Percentiles rank a stretch among this genome's conserved stretches.
phyloP scores from a whole-genome alignment of 257 asterid genomes.

The Lycium barbarum region DNA sequence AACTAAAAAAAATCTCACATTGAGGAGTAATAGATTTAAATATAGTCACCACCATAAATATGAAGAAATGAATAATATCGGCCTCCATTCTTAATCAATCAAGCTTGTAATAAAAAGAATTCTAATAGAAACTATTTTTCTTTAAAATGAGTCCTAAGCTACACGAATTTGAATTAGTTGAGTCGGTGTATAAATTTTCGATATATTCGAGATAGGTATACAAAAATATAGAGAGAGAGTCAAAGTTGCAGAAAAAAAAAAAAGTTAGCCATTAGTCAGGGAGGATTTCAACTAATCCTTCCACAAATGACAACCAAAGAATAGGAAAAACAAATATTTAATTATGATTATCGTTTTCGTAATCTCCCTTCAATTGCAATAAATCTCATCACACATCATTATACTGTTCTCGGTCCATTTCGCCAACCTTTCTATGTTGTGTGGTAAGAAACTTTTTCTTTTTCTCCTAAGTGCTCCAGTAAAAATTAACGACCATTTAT shows the following conservation, averaged over 20 bases:
- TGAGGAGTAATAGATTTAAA: not conserved
- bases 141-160: too few relatives aligned
- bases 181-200: too few relatives aligned
- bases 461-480: not conserved
- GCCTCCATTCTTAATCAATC: too few relatives aligned
- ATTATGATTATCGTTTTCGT: not conserved
- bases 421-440: not conserved
- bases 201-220: too few relatives aligned
- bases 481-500: not conserved
- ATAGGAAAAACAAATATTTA: not conserved
- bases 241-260: not conserved
- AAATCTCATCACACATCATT: not conserved
- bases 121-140: too few relatives aligned
- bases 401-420: conserved; percentile 2
- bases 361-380: not conserved
- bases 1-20: not conserved
- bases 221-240: not conserved
- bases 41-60: too few relatives aligned
- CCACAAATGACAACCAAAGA: not conserved
- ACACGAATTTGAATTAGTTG: too few relatives aligned
- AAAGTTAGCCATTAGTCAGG: not conserved
- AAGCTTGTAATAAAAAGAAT: too few relatives aligned
- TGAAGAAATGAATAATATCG: too few relatives aligned
- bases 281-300: not conserved
- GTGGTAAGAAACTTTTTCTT: not conserved